Conservation (phyloP, 2,329 filamentous ascomycete genomes). For the Talaromyces amestolkiae region DNA sequence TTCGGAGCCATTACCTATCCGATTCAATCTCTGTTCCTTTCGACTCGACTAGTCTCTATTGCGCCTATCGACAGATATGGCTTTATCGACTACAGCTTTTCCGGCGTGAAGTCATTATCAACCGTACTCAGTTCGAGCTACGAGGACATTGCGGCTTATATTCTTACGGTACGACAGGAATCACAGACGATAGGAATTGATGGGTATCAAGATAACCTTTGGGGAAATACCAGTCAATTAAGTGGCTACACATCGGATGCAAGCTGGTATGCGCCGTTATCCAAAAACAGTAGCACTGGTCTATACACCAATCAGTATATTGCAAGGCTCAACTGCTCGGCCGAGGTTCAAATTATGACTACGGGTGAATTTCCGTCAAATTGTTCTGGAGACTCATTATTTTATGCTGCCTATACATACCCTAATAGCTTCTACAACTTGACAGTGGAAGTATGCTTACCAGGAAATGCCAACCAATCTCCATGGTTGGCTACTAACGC, state of each 20-base stretch:
- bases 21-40: constrained; percentile 25
- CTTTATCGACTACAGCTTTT: background rate
- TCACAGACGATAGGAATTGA: background rate
- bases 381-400: constrained; percentile 23
- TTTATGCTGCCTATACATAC: constrained; percentile 24
- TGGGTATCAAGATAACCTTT: constrained; percentile 7
- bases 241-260: background rate
- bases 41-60: constrained; percentile 7
- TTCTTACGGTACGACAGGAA: constrained; percentile 7
- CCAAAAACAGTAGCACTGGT: constrained; percentile 27
- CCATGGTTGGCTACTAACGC: constrained; percentile 28
- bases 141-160: background rate
- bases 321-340: constrained; percentile 31
- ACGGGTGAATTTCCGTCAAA: constrained; percentile 23
- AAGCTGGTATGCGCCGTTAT: constrained; percentile 23
- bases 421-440: background rate
- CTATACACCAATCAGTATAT: constrained; percentile 28
- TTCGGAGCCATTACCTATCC: constrained; percentile 26
- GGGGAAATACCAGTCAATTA: constrained; percentile 4
- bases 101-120: background rate
- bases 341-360: constrained; percentile 22
- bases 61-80: background rate
- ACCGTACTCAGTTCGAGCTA: background rate
- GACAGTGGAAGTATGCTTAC: constrained; percentile 30
- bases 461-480: constrained; percentile 22